phyloP scores from a whole-genome alignment of 176 grass and related monocot species.

The Ensete glaucum region DNA sequence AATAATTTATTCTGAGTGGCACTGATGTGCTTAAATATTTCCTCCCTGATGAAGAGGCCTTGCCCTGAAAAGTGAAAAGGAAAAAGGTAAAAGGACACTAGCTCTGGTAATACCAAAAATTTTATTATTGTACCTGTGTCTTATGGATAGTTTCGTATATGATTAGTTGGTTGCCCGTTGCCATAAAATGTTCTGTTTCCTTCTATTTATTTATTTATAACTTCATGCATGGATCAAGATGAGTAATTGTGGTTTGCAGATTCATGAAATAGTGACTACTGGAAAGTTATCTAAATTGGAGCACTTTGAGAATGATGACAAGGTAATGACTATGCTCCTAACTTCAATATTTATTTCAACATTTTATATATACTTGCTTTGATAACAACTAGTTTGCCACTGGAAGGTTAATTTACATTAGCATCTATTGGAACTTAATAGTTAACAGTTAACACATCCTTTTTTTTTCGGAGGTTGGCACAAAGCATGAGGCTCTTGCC shows the following conservation, averaged over 20 bases:
- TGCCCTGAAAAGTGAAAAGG: not conserved
- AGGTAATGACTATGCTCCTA: slow-evolving; percentile 32
- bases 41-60: not conserved
- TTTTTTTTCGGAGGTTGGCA: no score
- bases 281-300: slow-evolving; percentile 93
- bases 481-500: no score
- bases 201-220: not conserved
- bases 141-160: no score
- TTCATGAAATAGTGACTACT: slow-evolving; percentile 85
- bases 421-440: no score
- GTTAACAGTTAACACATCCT: no score
- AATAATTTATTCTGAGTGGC: not conserved
- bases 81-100: not conserved
- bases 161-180: not conserved
- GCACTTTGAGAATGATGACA: slow-evolving; percentile 96
- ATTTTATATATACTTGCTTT: not conserved
- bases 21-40: not conserved
- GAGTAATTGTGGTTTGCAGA: slow-evolving; percentile 35
- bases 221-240: not conserved
- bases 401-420: no score
- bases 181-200: not conserved
- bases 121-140: not conserved
- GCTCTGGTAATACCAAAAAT: not conserved
- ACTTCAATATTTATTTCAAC: not conserved
- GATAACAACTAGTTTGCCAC: not conserved